Percentiles rank a stretch among this genome's conserved stretches.
phyloP scores from a whole-genome alignment of 306 rosid species.

The Sechiopsis laciniata region DNA sequence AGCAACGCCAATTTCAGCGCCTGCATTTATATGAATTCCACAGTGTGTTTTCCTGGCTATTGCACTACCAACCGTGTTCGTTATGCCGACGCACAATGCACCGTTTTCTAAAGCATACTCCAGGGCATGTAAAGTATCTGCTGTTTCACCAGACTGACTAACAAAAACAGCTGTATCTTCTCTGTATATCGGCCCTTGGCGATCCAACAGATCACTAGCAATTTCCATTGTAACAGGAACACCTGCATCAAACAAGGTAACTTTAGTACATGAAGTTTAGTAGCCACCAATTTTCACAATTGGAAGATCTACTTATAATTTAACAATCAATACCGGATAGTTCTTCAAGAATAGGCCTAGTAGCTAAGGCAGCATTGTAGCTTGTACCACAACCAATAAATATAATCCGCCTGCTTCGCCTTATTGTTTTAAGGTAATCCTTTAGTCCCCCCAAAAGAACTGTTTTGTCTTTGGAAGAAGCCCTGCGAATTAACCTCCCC shows the following conservation, averaged over 20 bases:
- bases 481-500: constrained; percentile 78
- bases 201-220: constrained; percentile 95
- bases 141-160: constrained; percentile 99
- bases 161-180: constrained; percentile 97
- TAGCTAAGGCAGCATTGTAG: constrained; percentile 96
- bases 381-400: constrained; percentile 97
- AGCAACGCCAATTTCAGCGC: constrained; percentile 97
- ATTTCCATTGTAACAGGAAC: constrained; percentile 97
- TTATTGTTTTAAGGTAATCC: constrained; percentile 91
- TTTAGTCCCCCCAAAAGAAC: constrained; percentile 93
- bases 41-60: constrained; percentile 94
- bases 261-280: constrained; percentile 5
- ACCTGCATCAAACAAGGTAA: constrained; percentile 46
- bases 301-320: constrained; percentile 22
- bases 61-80: constrained; percentile 90
- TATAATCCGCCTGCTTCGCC: constrained; percentile 90
- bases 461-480: constrained; percentile 72
- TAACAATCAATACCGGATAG: constrained; percentile 68
- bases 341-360: constrained; percentile 96
- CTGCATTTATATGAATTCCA: constrained; percentile 97
- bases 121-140: constrained; percentile 83
- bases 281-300: constrained; percentile 13
- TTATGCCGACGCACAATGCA: constrained; percentile 92
- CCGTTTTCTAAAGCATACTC: constrained; percentile 93
- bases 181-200: constrained; percentile 89